Evolutionary conservation across 805 yeast species (phyloP).

Genomic region (Sugiyamaella valdiviana): DNA sequence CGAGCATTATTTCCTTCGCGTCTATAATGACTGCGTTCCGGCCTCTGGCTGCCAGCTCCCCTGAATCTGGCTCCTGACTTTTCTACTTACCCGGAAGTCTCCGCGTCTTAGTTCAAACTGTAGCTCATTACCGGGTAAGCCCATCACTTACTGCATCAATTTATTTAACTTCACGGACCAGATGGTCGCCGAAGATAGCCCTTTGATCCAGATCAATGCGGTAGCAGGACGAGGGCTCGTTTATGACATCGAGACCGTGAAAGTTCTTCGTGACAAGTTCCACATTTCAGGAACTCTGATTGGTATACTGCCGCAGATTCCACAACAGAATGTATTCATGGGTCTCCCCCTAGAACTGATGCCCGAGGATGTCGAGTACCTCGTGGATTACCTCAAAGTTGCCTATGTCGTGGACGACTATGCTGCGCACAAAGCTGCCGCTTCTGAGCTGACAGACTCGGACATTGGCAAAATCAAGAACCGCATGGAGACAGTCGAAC

Average conservation of each 20-base stretch:
- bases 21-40: too few species aligned
- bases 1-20: too few species aligned
- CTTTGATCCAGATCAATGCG: slow-evolving; percentile 32
- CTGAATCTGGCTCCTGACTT: too few species aligned
- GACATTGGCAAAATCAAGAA: slow-evolving; percentile 16
- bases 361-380: slow-evolving; percentile 67
- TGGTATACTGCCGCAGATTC: slow-evolving; percentile 84
- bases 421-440: slow-evolving; percentile 26
- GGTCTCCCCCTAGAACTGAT: slow-evolving; percentile 75
- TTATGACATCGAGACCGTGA: slow-evolving; percentile 51
- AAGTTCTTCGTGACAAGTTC: slow-evolving; percentile 44
- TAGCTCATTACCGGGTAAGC: too few species aligned
- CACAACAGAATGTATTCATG: slow-evolving; percentile 85
- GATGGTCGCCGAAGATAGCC: too few species aligned
- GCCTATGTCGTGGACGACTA: slow-evolving; percentile 40
- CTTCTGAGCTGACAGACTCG: slow-evolving; percentile 12
- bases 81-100: too few species aligned
- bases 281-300: slow-evolving; percentile 71
- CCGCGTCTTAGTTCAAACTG: too few species aligned
- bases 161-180: too few species aligned
- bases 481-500: slow-evolving; percentile 15
- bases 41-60: too few species aligned
- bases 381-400: slow-evolving; percentile 42
- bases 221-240: slow-evolving; percentile 46
- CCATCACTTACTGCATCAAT: too few species aligned